Evolutionary conservation across 1,139 yeast species (phyloP), one percentile per base, ranked within the genome.

Genomic region (Kluyveromyces marxianus): DNA sequence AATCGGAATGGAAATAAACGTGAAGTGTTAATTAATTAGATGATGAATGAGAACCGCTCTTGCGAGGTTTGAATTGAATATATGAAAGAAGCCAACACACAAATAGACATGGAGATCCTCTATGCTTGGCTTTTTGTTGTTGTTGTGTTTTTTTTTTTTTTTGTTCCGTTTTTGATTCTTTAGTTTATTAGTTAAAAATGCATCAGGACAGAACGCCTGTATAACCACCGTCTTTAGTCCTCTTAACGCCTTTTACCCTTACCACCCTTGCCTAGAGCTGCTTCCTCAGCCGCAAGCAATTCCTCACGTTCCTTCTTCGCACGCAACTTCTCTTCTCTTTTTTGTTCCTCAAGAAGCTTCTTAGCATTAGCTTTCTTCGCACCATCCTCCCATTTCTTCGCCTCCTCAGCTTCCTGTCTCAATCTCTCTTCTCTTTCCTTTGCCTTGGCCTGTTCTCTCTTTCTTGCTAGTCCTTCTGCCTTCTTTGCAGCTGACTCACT

Each of bases 351-450:
- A 25, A 47, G 42, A 34, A 48, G 29, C 45, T 61, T 62, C 50
- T 57, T 62, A 25, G 53, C 48, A 44, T 49, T 59, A 3, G 53
- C 52, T 41, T 53, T 66, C 60, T 33, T 68, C 50, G 64, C 59
- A 54, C 62, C 76, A 49, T 57, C 65, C 47, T 53, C 69, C 67
- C 59, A 70, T 52, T 50, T 66, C 46, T 52, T 55, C 51, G 53
- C 61, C 50, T 51, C 64, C 44, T 47, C 62, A 21, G 62, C 62
- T 42, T 63, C 68, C 26, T 37, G 33, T 35, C 44, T 49, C 25
- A 48, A 58, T 7, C 38, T 36, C 41, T 59, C 61, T 10, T 54
- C 58, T 32, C 54, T 50, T 10, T 53, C 54, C 47, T 62, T 63
- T 5, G 53, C 53, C 24, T 49, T 47, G 8, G 56, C 67, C 41